phyloP scores from a whole-genome alignment of 441 rosid species.

The Bruguiera hainesii region DNA sequence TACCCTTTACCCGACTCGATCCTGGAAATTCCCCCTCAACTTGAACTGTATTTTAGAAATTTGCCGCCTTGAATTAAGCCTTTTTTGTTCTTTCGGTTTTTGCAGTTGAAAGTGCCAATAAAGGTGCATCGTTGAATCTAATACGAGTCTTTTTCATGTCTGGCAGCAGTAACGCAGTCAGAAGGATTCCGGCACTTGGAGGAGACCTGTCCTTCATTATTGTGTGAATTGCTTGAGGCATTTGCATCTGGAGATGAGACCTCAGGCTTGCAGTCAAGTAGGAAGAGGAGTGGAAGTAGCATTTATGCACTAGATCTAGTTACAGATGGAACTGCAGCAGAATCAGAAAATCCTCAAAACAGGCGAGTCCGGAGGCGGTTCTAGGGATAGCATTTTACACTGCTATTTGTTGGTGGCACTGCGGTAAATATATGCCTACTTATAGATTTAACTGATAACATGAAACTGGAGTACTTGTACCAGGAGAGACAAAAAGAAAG shows the following conservation, averaged over 20 bases:
- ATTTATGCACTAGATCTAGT: constrained; percentile 48
- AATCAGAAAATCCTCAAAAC: constrained; percentile 26
- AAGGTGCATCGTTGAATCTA: not conserved
- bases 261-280: constrained; percentile 42
- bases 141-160: constrained; percentile 1
- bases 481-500: too few relatives aligned
- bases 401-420: not conserved
- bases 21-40: too few relatives aligned
- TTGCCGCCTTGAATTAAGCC: not conserved
- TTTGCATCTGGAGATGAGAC: constrained; percentile 70
- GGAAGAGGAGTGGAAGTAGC: constrained; percentile 81
- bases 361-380: too few relatives aligned
- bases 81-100: not conserved
- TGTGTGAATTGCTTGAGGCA: constrained; percentile 75
- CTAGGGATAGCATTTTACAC: constrained; percentile 27
- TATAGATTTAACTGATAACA: not conserved
- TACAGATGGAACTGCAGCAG: constrained; percentile 41
- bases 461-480: too few relatives aligned
- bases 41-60: too few relatives aligned
- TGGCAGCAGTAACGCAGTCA: constrained; percentile 86
- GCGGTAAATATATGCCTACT: not conserved
- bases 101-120: not conserved
- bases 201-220: constrained; percentile 76
- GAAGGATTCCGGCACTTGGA: constrained; percentile 88
- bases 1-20: too few relatives aligned